These are phyloP conservation scores for Linum usitatissimum DNA, from an alignment of 345 rosid genomes.

Conservation along the genomic window DNA sequence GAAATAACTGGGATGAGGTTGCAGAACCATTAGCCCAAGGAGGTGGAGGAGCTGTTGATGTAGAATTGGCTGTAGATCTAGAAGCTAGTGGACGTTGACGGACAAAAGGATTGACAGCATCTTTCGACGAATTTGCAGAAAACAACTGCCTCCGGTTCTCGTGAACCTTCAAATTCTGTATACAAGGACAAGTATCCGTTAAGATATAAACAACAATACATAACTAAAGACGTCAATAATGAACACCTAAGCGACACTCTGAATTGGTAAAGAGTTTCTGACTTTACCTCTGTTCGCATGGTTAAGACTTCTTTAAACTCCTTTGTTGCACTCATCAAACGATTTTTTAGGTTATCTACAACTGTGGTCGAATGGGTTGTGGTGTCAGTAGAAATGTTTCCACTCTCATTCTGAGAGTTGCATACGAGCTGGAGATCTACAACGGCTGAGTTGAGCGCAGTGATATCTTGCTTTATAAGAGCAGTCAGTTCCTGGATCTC, in stretches of 20 bases:
- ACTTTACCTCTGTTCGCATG: conserved; percentile 61
- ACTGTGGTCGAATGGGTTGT: conserved; percentile 63
- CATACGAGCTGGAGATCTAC: conserved; percentile 62
- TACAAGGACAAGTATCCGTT: background rate
- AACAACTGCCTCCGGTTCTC: conserved; percentile 71
- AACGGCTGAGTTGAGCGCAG: conserved; percentile 65
- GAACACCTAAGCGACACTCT: background rate
- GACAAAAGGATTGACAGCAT: conserved; percentile 57
- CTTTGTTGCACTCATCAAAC: conserved; percentile 69
- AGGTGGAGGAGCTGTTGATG: conserved; percentile 40
- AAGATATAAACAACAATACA: background rate
- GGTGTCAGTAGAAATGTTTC: conserved; percentile 52
- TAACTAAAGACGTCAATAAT: background rate
- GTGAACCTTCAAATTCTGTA: conserved; percentile 68
- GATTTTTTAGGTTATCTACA: conserved; percentile 65
- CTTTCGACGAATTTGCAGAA: conserved; percentile 59
- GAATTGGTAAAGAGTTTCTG: background rate
- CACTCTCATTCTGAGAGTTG: conserved; percentile 48
- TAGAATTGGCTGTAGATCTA: conserved; percentile 30
- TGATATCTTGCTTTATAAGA: conserved; percentile 74
- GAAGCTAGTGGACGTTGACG: conserved; percentile 73
- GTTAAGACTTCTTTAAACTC: conserved; percentile 85
- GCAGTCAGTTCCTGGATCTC: conserved; percentile 78
- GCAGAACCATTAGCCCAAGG: conserved; percentile 64
- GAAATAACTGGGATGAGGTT: conserved; percentile 36